Percentiles rank a stretch among this genome's conserved stretches.
phyloP scores from a whole-genome alignment of 2,329 filamentous ascomycete genomes.

The Dothiorella sarmentorum region DNA sequence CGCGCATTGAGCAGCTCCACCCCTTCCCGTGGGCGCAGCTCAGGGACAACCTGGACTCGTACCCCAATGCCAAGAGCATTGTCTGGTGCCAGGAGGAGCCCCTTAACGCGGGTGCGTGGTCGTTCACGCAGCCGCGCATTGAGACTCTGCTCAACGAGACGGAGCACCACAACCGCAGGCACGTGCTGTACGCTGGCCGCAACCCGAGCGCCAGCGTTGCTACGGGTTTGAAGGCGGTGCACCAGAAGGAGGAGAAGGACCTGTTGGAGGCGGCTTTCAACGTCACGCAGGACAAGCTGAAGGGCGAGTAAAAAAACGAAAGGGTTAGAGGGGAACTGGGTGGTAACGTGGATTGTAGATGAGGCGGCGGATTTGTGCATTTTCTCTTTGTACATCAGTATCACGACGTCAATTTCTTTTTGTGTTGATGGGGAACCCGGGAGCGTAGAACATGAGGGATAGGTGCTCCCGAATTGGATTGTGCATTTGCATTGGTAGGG shows the following conservation, averaged over 20 bases:
- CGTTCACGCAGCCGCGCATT: slow-evolving; percentile 92
- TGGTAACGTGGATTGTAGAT: slow-evolving; percentile 2
- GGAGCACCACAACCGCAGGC: slow-evolving; percentile 85
- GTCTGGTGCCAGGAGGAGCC: slow-evolving; percentile 98
- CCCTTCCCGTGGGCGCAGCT: slow-evolving; percentile 98
- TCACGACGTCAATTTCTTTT: slow-evolving; percentile 3
- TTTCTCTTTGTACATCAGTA: slow-evolving; percentile 13
- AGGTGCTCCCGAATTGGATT: slow-evolving; percentile 13
- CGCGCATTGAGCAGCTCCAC: slow-evolving; percentile 94
- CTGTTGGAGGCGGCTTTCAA: slow-evolving; percentile 64
- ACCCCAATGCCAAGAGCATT: slow-evolving; percentile 96
- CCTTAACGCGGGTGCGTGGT: slow-evolving; percentile 95
- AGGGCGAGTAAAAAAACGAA: slow-evolving; percentile 55
- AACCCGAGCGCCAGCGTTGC: slow-evolving; percentile 91
- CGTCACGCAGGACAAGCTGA: slow-evolving; percentile 63
- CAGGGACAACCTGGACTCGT: slow-evolving; percentile 92
- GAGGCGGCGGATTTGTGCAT: slow-evolving; percentile 10
- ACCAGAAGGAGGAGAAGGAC: slow-evolving; percentile 90
- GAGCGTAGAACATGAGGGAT: slow-evolving; percentile 12
- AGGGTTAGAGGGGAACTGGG: not conserved
- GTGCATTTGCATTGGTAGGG: slow-evolving; percentile 15
- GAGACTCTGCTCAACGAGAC: slow-evolving; percentile 95
- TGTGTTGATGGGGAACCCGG: not conserved
- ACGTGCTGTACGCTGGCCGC: slow-evolving; percentile 95
- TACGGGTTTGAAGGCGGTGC: slow-evolving; percentile 82